Percentiles rank a stretch among this genome's conserved stretches.
Conservation (phyloP, 1,139 yeast species). For the Debaryomycetaceae sp. region DNA sequence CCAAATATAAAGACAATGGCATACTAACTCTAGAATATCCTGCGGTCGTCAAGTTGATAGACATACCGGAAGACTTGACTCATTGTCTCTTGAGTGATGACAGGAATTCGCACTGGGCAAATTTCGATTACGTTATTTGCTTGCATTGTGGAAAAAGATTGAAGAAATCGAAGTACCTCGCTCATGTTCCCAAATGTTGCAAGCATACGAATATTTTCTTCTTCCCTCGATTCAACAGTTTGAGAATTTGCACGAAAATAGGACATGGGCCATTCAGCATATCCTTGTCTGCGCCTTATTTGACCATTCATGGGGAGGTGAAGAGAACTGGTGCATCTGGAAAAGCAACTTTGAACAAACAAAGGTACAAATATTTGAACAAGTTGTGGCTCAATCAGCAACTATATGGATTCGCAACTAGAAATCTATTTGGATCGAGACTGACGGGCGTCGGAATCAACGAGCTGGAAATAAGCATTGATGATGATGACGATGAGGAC, state of each 20-base stretch:
- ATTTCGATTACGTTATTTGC: slow-evolving; percentile 28
- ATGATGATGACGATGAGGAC: slow-evolving; percentile 14
- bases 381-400: slow-evolving; percentile 59
- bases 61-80: slow-evolving; percentile 34
- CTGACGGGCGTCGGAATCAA: slow-evolving; percentile 4
- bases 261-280: slow-evolving; percentile 24
- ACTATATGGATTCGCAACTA: slow-evolving; percentile 34
- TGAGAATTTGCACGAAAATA: slow-evolving; percentile 36
- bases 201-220: slow-evolving; percentile 38
- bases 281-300: slow-evolving; percentile 58
- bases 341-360: slow-evolving; percentile 50
- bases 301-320: slow-evolving; percentile 71
- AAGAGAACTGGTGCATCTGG: slow-evolving; percentile 50
- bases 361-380: slow-evolving; percentile 54
- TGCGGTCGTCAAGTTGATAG: slow-evolving; percentile 36
- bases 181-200: slow-evolving; percentile 25
- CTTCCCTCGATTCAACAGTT: slow-evolving; percentile 36
- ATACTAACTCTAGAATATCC: slow-evolving; percentile 34
- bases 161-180: slow-evolving; percentile 11
- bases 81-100: slow-evolving; percentile 25
- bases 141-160: slow-evolving; percentile 28
- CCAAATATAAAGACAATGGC: slow-evolving; percentile 19
- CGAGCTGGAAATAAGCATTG: slow-evolving; percentile 8
- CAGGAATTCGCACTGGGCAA: slow-evolving; percentile 12
- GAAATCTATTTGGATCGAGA: slow-evolving; percentile 29